A percentile compares a stretch with the other conserved stretches of the same genome.
Conservation (phyloP, 495 filamentous ascomycete species). For the Tuber magnatum region DNA sequence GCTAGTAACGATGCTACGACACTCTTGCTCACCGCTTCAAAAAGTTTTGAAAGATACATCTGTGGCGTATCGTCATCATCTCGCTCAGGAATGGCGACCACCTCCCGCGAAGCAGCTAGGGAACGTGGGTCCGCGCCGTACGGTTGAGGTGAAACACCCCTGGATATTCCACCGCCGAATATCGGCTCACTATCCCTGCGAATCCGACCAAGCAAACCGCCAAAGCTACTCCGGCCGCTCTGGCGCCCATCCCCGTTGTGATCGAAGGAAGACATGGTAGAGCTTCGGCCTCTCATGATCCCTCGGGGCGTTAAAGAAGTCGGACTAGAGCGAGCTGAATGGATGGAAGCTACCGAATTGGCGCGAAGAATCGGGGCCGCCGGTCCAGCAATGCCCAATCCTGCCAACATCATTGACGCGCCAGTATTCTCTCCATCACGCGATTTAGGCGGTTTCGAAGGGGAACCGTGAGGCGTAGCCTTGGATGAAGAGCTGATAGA, state of each 20-base stretch:
- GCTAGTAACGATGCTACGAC: slow-evolving; percentile 73
- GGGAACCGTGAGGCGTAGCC: background rate
- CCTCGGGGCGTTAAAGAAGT: slow-evolving; percentile 49
- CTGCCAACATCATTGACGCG: slow-evolving; percentile 29
- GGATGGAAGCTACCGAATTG: slow-evolving; percentile 59
- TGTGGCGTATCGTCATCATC: slow-evolving; percentile 85
- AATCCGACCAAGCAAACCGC: slow-evolving; percentile 63
- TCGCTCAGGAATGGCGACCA: slow-evolving; percentile 61
- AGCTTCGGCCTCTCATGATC: slow-evolving; percentile 63
- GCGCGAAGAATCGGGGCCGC: slow-evolving; percentile 48
- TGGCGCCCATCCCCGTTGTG: slow-evolving; percentile 52
- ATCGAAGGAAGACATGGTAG: slow-evolving; percentile 71
- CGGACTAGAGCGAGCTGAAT: slow-evolving; percentile 68
- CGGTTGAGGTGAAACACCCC: slow-evolving; percentile 37
- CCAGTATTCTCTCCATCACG: slow-evolving; percentile 19
- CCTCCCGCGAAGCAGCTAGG: slow-evolving; percentile 47
- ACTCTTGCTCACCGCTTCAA: slow-evolving; percentile 68
- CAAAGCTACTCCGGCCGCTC: slow-evolving; percentile 75
- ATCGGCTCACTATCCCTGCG: slow-evolving; percentile 38
- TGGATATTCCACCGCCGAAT: slow-evolving; percentile 23
- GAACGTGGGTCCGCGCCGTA: slow-evolving; percentile 22
- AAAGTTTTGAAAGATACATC: slow-evolving; percentile 73
- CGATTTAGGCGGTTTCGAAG: slow-evolving; percentile 16
- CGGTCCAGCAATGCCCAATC: slow-evolving; percentile 32
- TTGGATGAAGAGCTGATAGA: slow-evolving; percentile 30